Evolutionary conservation across 257 asterid genomes (phyloP).

Genomic region (Solanum pennellii): DNA sequence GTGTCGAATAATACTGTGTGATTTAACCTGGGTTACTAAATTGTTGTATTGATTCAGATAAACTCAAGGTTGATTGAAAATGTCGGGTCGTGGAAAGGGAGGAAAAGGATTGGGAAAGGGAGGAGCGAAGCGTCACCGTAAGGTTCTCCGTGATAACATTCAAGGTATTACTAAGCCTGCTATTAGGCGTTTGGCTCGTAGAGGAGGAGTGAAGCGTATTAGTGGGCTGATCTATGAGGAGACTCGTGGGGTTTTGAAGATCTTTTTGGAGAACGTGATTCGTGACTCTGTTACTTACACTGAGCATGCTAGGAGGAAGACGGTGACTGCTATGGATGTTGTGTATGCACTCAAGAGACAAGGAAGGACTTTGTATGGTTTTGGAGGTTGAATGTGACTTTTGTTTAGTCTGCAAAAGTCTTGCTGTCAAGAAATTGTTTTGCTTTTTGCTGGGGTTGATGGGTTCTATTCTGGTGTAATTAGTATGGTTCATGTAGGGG

Average conservation of each 20-base stretch:
- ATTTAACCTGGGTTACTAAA: background rate
- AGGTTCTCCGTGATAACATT: constrained; percentile 1
- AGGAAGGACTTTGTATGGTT: background rate
- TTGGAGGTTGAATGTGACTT: background rate
- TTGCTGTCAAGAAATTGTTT: constrained; percentile 19
- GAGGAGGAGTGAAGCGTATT: constrained; percentile 2
- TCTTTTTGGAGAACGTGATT: background rate
- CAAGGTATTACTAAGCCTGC: background rate
- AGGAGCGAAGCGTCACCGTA: constrained; percentile 2
- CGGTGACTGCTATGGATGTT: constrained; percentile 4
- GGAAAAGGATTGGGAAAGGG: constrained; percentile 1
- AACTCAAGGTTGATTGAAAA: background rate
- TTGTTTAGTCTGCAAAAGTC: constrained; percentile 3
- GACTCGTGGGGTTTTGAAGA: background rate
- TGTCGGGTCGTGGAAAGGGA: constrained; percentile 3
- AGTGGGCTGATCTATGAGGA: background rate
- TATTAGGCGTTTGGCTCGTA: background rate
- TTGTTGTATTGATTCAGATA: background rate
- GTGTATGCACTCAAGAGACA: background rate
- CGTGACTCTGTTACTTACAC: background rate
- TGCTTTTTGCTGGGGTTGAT: background rate
- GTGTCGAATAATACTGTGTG: background rate
- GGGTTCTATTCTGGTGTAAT: background rate
- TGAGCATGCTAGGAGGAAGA: constrained; percentile 1
- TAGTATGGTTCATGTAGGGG: background rate